Conservation (phyloP, 805 yeast species). For the Candida krabiensis region DNA sequence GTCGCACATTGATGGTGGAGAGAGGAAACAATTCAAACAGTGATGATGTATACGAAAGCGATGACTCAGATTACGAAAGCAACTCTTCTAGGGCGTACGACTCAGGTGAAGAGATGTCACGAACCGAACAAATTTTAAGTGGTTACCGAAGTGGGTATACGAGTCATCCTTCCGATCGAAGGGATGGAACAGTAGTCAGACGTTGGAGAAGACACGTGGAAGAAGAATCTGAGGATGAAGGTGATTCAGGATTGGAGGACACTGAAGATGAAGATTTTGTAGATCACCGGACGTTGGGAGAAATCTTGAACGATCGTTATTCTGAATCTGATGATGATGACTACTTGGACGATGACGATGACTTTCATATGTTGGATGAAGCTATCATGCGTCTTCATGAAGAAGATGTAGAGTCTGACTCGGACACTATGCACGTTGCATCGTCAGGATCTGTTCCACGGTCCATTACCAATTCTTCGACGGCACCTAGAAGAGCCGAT, state of each 20-base stretch:
- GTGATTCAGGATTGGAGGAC: conserved; percentile 15
- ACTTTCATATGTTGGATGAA: too few relatives aligned
- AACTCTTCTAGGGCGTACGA: conserved; percentile 14
- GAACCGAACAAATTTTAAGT: background rate
- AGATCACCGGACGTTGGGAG: conserved; percentile 10
- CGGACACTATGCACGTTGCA: background rate
- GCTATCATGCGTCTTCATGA: background rate
- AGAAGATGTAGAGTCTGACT: background rate
- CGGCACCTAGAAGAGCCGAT: background rate
- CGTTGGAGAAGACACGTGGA: conserved; percentile 1
- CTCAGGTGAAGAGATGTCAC: background rate
- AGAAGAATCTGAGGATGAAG: conserved; percentile 2
- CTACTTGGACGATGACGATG: background rate
- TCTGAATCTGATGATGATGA: background rate
- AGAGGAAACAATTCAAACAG: conserved; percentile 3
- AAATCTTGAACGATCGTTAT: conserved; percentile 9
- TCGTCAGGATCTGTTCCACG: background rate
- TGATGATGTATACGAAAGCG: conserved; percentile 10
- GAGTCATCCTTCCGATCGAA: background rate
- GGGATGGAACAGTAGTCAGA: too few relatives aligned
- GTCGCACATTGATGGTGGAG: conserved; percentile 42
- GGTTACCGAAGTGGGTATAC: background rate
- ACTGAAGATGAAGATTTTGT: conserved; percentile 10
- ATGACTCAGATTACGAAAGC: conserved; percentile 4
- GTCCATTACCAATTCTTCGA: background rate